These are phyloP conservation scores for Artemisia annua DNA, from an alignment of 129 eudicot genomes.

Conservation along the genomic window DNA sequence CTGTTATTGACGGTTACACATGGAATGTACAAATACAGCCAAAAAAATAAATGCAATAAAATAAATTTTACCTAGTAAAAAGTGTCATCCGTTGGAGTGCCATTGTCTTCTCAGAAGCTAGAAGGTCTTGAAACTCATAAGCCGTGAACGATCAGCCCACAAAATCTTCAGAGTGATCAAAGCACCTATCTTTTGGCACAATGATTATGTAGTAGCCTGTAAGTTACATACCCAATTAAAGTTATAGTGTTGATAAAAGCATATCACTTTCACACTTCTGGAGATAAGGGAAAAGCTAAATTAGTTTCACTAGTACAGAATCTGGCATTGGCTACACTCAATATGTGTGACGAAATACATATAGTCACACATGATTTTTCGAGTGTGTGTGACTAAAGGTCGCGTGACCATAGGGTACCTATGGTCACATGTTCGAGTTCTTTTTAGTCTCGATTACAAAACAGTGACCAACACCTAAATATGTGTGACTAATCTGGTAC, in stretches of 20 bases:
- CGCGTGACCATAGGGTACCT: too few species aligned
- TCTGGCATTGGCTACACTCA: too few species aligned
- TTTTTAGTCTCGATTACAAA: too few species aligned
- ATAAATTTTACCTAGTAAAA: slow-evolving; percentile 59
- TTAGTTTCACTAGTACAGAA: too few species aligned
- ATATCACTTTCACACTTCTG: not conserved
- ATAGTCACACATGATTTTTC: too few species aligned
- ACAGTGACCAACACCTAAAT: too few species aligned
- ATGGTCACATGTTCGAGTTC: too few species aligned
- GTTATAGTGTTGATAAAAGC: not conserved
- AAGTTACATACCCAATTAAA: slow-evolving; percentile 28
- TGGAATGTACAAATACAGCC: not conserved
- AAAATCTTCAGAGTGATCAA: slow-evolving; percentile 86
- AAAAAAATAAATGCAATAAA: not conserved
- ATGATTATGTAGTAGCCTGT: slow-evolving; percentile 78
- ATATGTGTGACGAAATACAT: too few species aligned
- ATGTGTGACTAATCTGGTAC: too few species aligned
- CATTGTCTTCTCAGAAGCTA: slow-evolving; percentile 63
- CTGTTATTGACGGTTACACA: too few species aligned
- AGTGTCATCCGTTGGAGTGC: slow-evolving; percentile 93
- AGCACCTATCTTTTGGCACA: slow-evolving; percentile 87
- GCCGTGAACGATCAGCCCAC: slow-evolving; percentile 85
- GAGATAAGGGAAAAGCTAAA: not conserved
- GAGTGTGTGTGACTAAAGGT: too few species aligned
- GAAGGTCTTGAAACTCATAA: slow-evolving; percentile 92